Evolutionary conservation across 1,284 basidiomycete species (phyloP).

Genomic region (Cryptococcus sp.): DNA sequence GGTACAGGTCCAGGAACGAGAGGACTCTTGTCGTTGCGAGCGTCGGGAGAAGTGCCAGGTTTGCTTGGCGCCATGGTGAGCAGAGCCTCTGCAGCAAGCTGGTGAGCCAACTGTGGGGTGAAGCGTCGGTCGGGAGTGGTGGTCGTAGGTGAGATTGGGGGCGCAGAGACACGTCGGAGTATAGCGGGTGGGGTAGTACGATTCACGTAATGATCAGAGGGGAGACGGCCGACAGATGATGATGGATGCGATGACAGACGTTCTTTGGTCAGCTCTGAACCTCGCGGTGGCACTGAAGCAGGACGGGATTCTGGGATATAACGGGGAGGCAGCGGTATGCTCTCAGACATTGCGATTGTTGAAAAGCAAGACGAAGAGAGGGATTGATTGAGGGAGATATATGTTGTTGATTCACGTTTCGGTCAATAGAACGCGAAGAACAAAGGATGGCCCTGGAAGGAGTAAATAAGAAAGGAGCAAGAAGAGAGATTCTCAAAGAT

Average conservation of each 20-base stretch:
- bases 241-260: conserved; percentile 7
- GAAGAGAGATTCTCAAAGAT: neutral
- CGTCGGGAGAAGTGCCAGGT: conserved; percentile 28
- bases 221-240: neutral
- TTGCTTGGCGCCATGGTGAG: conserved; percentile 48
- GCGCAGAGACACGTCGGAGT: conserved; percentile 11
- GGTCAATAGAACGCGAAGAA: conserved; percentile 1
- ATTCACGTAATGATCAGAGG: conserved; percentile 7
- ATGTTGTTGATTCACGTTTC: conserved; percentile 2
- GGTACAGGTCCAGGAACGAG: conserved; percentile 12
- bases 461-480: conserved; percentile 9
- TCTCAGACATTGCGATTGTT: conserved; percentile 21
- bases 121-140: neutral
- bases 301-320: conserved; percentile 14
- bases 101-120: conserved; percentile 45
- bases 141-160: neutral
- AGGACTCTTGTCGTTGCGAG: conserved; percentile 23
- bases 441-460: conserved; percentile 15
- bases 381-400: conserved; percentile 3
- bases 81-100: conserved; percentile 52
- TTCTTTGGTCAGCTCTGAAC: conserved; percentile 19
- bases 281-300: conserved; percentile 18
- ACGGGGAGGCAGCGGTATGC: conserved; percentile 22
- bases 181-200: neutral
- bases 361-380: neutral